Evolutionary conservation across 1,139 yeast genomes (phyloP), one percentile per base, ranked within the genome.

Genomic region (Magnusiomyces clavatus): DNA sequence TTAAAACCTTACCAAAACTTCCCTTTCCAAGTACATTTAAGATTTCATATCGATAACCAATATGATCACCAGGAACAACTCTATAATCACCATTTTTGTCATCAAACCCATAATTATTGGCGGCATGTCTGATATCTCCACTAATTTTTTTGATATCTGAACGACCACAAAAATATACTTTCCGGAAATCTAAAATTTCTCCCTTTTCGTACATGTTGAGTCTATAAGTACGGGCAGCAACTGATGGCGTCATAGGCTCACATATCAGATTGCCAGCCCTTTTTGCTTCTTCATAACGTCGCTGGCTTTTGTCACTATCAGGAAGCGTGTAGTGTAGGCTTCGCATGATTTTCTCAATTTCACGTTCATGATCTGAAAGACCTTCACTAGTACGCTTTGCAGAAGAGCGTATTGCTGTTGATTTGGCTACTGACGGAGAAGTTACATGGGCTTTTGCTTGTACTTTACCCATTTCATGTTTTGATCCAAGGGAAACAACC

Each of bases 1-100:
- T 74, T 10, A 86, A 70, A 2, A 88, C 96, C 54, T 81, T 82
- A 0, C 96, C 96, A 72, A 88, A 88, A 36, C 92, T 82, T 3
- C 96, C 96, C 54, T 77, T 81, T 0, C 96, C 96, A 16, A 88
- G 70, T 3, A 74, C 69, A 1, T 73, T 67, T 35, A 77, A 55
- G 6, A 86, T 79, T 58, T 86, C 82, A 62, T 83, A 88, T 42
- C 95, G 69, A 64, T 82, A 88, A 51, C 83, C 84, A 47, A 88
- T 77, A 60, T 88, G 96, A 61, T 87, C 96, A 4, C 83, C 78
- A 1, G 70, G 67, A 1, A 72, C 64, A 0, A 81, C 72, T 6
- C 73, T 71, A 59, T 85, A 83, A 61, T 86, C 86, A 2, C 88
- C 86, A 12, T 76, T 69, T 2, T 67, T 66, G 63, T 86, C 94